Base-by-base conservation (phyloP, 1,139 yeast genomes). In the Scheffersomyces lignicola region DNA sequence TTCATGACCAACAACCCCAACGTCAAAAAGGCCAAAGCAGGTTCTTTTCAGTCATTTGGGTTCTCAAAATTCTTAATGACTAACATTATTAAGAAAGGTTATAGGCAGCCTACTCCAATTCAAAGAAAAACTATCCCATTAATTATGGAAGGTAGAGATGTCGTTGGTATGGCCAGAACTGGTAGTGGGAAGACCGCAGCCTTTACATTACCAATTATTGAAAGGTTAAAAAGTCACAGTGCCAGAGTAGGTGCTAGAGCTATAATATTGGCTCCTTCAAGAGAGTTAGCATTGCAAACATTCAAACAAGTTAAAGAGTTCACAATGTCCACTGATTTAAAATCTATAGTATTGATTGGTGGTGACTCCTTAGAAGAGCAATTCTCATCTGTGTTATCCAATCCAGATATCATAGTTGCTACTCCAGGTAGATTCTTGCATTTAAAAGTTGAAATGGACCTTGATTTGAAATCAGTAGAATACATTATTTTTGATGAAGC, bases 181-280 rank as follows among this genome's bases (percentile, higher is more conserved):
- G 99, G 99, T 51, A 86, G 96, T 21, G 99, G 99, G 70, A 94
- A 94, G 57, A 94, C 99, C 0, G 97, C 97, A 4, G 98, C 98
- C 1, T 94, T 94, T 58, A 78, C 88, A n/a, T 65, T 94, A 39
- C 99, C 99, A 2, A 75, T 94, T 67, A 74, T 94, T 47, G 97
- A 94, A 52, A 83, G 77, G 51, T 52, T 56, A 37, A 55, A 55
- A 40, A 49, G 51, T 7, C 97, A 92, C 56, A 78, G 86, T 32
- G 89, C 96, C 23, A 83, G 81, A 54, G 85, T 85, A 34, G 98
- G 98, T 41, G 84, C 86, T 3, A 75, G 98, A 45, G 96, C 96
- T 1, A 69, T 92, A 27, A 81, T 92, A 34, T 62, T 92, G 39
- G 86, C 97, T 0, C 98, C 98, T 21, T 85, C 94, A 40, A 80